phyloP scores from a whole-genome alignment of 2,329 filamentous ascomycete species.

The Bipolaris bicolor region DNA sequence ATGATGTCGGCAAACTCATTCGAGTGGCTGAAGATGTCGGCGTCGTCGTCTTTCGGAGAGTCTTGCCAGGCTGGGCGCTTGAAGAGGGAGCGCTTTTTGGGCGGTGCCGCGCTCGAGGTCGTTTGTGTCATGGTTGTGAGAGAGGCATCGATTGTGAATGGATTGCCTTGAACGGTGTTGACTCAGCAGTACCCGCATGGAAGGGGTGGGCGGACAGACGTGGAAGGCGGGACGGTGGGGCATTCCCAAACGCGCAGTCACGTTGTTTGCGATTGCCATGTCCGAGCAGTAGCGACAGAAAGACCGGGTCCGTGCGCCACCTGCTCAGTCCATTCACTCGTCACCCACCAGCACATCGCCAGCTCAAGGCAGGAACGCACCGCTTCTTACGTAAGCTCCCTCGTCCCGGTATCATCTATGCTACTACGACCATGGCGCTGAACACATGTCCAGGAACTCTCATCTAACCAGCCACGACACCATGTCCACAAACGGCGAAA shows the following conservation, averaged over 20 bases:
- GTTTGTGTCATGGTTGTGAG: slow-evolving; percentile 35
- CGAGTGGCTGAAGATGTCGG: slow-evolving; percentile 53
- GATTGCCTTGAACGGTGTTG: background rate
- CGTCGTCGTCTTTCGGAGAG: slow-evolving; percentile 44
- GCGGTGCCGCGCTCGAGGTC: slow-evolving; percentile 26
- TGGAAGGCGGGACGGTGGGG: slow-evolving; percentile 2
- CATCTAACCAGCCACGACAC: slow-evolving; percentile 14
- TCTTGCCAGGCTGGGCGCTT: slow-evolving; percentile 60
- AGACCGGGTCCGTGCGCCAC: slow-evolving; percentile 29
- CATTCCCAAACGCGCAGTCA: slow-evolving; percentile 39
- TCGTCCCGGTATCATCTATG: too few relatives aligned
- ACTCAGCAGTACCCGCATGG: background rate
- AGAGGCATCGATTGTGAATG: slow-evolving; percentile 18
- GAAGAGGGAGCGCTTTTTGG: slow-evolving; percentile 59
- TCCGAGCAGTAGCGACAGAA: background rate
- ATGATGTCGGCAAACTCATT: slow-evolving; percentile 49
- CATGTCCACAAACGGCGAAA: slow-evolving; percentile 68
- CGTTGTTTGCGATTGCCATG: slow-evolving; percentile 30
- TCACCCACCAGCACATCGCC: slow-evolving; percentile 1
- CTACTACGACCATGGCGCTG: background rate
- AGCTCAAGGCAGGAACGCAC: background rate
- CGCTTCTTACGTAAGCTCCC: background rate
- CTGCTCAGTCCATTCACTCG: background rate
- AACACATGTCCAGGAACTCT: background rate
- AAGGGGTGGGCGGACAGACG: background rate